A percentile compares a stretch with the other conserved stretches of the same genome.
These are phyloP conservation scores for Xylaria sp. DNA, from an alignment of 2,329 filamentous ascomycete genomes.

Conservation along the genomic window DNA sequence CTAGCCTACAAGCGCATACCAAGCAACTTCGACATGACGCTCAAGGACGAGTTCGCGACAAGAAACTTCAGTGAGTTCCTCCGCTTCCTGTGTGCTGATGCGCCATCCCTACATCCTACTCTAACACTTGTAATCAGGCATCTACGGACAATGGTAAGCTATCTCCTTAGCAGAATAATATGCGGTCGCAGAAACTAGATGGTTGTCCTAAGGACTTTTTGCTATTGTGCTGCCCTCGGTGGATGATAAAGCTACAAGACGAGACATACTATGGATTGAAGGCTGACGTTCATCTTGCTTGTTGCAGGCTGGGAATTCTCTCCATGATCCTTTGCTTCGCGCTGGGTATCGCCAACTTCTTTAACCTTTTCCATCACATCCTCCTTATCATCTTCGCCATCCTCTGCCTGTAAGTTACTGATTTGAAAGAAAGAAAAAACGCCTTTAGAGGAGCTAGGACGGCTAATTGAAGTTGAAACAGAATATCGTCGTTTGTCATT, in stretches of 20 bases:
- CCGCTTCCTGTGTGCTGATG: conserved; percentile 21
- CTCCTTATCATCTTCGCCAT: conserved; percentile 64
- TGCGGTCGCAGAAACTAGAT: conserved; percentile 17
- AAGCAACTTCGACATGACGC: conserved; percentile 67
- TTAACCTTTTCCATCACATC: conserved; percentile 59
- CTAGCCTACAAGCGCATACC: not conserved
- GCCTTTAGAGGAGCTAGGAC: not conserved
- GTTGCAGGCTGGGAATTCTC: conserved; percentile 71
- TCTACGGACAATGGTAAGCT: conserved; percentile 80
- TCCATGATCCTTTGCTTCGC: conserved; percentile 78
- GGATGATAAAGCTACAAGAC: not conserved
- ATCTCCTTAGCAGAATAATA: conserved; percentile 4
- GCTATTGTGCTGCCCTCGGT: not conserved
- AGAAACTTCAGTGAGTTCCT: conserved; percentile 76
- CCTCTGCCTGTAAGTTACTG: conserved; percentile 62
- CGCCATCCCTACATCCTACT: conserved; percentile 32
- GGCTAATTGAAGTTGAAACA: conserved; percentile 50
- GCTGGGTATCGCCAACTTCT: conserved; percentile 75
- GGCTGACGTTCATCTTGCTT: conserved; percentile 38
- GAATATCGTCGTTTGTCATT: conserved; percentile 76
- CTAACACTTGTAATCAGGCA: conserved; percentile 63
- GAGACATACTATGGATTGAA: conserved; percentile 15
- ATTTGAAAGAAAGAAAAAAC: not conserved
- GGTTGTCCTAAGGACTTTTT: not conserved
- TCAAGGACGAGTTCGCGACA: conserved; percentile 77